phyloP scores from a whole-genome alignment of 2,329 filamentous ascomycete genomes.

The Huntiella decipiens region DNA sequence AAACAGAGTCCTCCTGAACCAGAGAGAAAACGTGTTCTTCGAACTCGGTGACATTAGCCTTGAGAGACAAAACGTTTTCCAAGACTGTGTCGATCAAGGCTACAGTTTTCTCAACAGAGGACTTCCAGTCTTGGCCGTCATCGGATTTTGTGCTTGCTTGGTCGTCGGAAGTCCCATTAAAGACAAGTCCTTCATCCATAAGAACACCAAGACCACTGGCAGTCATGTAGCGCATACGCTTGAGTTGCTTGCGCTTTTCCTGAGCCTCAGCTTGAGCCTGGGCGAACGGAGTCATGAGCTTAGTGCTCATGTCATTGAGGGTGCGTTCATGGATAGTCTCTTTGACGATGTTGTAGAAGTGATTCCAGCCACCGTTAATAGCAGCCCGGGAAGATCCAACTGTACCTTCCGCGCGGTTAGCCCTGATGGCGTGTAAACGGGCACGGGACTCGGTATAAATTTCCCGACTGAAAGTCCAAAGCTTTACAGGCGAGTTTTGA shows the following conservation, averaged over 20 bases:
- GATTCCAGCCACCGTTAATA: constrained; percentile 30
- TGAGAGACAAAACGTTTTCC: constrained; percentile 45
- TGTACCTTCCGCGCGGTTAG: constrained; percentile 9
- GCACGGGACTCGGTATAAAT: constrained; percentile 44
- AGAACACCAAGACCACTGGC: constrained; percentile 75
- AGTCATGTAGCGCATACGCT: constrained; percentile 56
- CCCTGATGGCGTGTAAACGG: constrained; percentile 22
- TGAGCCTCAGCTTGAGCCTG: constrained; percentile 56
- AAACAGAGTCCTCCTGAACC: constrained; percentile 40
- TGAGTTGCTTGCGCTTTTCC: constrained; percentile 52
- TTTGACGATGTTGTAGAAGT: constrained; percentile 66
- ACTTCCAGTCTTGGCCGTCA: constrained; percentile 40
- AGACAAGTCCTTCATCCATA: constrained; percentile 65
- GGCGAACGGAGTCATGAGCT: constrained; percentile 61
- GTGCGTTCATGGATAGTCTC: constrained; percentile 57
- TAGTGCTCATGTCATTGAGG: constrained; percentile 48
- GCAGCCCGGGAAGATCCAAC: constrained; percentile 1
- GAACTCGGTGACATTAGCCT: constrained; percentile 42
- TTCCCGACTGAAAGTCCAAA: constrained; percentile 54
- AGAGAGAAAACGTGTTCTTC: constrained; percentile 46
- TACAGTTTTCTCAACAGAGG: constrained; percentile 60
- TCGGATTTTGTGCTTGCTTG: constrained; percentile 14
- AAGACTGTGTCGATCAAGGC: constrained; percentile 74
- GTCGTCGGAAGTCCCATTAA: constrained; percentile 36
- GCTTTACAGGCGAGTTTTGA: constrained; percentile 60